Conservation (phyloP, 108 stramenopile genomes). For the Pseudonitzschia multistriata region DNA sequence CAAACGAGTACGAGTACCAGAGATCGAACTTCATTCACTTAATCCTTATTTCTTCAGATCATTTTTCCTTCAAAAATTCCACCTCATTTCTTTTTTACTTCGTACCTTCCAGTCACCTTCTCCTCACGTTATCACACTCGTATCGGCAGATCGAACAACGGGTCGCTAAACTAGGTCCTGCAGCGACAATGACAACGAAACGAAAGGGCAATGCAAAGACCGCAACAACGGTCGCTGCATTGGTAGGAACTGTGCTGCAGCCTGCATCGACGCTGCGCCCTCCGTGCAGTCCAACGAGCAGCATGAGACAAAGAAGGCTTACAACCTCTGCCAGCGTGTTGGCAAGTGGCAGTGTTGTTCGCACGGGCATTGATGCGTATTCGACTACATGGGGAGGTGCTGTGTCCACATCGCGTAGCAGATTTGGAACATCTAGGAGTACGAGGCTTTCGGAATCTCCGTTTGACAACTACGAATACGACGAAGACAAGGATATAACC, state of each 20-base stretch:
- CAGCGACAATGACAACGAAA: neutral
- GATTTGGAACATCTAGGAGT: neutral
- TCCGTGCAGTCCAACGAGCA: neutral
- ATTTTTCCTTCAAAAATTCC: no score
- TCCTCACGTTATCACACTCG: no score
- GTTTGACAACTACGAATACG: neutral
- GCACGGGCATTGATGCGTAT: neutral
- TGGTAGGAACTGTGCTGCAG: conserved; percentile 10
- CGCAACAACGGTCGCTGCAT: neutral
- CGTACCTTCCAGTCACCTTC: no score
- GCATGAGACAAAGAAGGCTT: neutral
- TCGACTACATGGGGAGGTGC: neutral
- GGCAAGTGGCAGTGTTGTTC: neutral
- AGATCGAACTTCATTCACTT: no score
- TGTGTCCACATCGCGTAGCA: neutral
- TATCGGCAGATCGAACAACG: no score
- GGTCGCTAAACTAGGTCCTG: no score
- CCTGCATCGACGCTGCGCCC: neutral
- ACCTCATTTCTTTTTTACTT: no score
- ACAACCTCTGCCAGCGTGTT: neutral
- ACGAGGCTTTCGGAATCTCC: neutral
- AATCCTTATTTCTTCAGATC: no score
- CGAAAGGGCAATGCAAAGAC: conserved; percentile 10
- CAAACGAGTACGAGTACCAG: no score
- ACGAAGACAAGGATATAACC: neutral